Conservation (phyloP, 176 grass and related monocot species). For the Avena insularis region DNA sequence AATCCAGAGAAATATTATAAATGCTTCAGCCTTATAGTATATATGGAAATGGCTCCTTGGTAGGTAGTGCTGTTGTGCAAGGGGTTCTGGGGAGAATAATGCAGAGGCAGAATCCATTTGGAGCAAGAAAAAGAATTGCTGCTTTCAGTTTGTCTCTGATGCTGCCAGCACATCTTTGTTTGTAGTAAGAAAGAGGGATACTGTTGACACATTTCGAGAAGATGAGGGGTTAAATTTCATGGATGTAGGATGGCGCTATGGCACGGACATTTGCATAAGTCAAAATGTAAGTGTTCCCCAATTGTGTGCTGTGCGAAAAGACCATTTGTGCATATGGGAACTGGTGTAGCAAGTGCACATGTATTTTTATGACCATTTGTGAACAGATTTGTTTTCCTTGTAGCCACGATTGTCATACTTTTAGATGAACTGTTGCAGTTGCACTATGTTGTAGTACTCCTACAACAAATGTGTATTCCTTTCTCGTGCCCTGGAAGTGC, state of each 20-base stretch:
- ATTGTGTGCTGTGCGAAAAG: not conserved
- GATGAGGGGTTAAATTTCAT: not conserved
- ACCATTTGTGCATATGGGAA: not conserved
- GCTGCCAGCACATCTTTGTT: not conserved
- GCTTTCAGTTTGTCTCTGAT: not conserved
- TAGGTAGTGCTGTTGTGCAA: not conserved
- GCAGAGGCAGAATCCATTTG: not conserved
- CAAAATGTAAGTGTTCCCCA: not conserved
- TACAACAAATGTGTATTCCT: not conserved
- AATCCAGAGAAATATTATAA: not conserved
- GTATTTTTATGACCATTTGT: not conserved
- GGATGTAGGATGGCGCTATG: not conserved
- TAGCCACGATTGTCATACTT: not conserved
- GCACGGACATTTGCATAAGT: not conserved
- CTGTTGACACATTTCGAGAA: not conserved
- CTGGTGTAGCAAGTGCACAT: not conserved
- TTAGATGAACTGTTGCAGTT: not conserved
- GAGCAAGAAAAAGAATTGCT: not conserved
- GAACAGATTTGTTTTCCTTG: not conserved
- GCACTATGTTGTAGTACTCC: not conserved
- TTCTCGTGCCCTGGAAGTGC: not conserved
- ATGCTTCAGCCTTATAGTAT: not conserved
- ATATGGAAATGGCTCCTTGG: slow-evolving; percentile 9
- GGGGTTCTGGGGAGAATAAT: not conserved
- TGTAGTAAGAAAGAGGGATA: not conserved